A percentile compares a stretch with the other conserved stretches of the same genome.
These are phyloP conservation scores for Plectosphaerella sp. DNA, from an alignment of 2,329 filamentous ascomycete genomes.

Conservation along the genomic window DNA sequence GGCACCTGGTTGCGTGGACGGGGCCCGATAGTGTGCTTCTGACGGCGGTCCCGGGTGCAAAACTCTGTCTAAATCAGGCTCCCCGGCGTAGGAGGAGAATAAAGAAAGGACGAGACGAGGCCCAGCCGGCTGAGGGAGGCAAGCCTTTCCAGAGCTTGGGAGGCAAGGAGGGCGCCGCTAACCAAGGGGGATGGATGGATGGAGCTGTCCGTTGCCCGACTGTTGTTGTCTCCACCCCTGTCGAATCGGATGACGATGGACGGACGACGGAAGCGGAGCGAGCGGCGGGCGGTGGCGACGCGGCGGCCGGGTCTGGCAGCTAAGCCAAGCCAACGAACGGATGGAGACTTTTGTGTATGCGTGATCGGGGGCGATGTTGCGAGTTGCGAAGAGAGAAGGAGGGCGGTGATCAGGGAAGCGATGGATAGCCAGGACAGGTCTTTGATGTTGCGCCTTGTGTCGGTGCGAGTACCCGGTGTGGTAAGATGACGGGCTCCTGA, in stretches of 20 bases:
- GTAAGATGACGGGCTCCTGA: too few species aligned
- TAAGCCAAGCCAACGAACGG: too few species aligned
- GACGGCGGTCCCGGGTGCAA: background rate
- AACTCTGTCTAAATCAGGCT: too few species aligned
- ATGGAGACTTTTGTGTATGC: too few species aligned
- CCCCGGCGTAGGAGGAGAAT: too few species aligned
- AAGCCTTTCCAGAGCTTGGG: background rate
- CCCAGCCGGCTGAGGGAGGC: background rate
- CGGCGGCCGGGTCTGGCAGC: background rate
- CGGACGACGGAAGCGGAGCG: background rate
- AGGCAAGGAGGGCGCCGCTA: background rate
- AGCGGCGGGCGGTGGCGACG: background rate
- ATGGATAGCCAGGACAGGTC: too few species aligned
- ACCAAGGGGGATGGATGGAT: background rate
- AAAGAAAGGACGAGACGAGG: too few species aligned
- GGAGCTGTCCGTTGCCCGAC: background rate
- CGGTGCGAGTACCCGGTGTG: too few species aligned
- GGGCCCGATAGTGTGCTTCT: background rate
- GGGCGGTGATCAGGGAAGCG: background rate
- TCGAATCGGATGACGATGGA: background rate
- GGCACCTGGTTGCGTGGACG: background rate
- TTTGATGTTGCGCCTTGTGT: too few species aligned
- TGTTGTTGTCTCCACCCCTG: background rate
- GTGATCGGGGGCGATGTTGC: background rate
- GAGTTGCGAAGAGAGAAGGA: background rate